phyloP scores from a whole-genome alignment of 2,329 filamentous ascomycete species.

The Trichoderma oligosporum region DNA sequence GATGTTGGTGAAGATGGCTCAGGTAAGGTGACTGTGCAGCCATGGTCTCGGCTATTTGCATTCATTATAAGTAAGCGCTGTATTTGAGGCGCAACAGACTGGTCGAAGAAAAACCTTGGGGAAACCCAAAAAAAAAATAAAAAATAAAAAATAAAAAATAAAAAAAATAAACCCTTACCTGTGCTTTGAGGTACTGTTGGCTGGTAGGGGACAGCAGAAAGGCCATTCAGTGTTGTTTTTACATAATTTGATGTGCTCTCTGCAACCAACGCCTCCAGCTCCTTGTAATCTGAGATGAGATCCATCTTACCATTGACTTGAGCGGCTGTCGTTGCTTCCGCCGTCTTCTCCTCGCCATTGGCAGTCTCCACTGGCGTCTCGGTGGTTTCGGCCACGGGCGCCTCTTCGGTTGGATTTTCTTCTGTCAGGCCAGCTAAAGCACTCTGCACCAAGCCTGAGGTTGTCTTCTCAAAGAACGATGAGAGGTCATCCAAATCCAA shows the following conservation, averaged over 20 bases:
- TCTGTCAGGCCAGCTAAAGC: slow-evolving; percentile 38
- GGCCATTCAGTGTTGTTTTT: slow-evolving; percentile 41
- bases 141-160: background rate
- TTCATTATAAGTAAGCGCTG: too few relatives aligned
- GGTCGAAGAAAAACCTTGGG: too few relatives aligned
- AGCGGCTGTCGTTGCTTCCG: slow-evolving; percentile 24
- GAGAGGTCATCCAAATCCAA: slow-evolving; percentile 41
- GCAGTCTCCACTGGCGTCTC: slow-evolving; percentile 24
- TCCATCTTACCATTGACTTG: slow-evolving; percentile 33
- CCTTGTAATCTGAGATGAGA: slow-evolving; percentile 39
- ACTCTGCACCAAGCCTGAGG: slow-evolving; percentile 40
- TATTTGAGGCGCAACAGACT: too few relatives aligned
- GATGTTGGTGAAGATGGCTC: slow-evolving; percentile 38
- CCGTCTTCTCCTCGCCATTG: slow-evolving; percentile 21
- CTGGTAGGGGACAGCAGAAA: slow-evolving; percentile 43
- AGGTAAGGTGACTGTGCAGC: slow-evolving; percentile 36
- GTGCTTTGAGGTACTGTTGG: slow-evolving; percentile 41
- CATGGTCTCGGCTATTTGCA: slow-evolving; percentile 33
- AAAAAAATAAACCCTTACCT: too few relatives aligned
- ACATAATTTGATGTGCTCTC: slow-evolving; percentile 46
- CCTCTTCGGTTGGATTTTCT: slow-evolving; percentile 22
- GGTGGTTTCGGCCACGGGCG: slow-evolving; percentile 22
- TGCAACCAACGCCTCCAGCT: slow-evolving; percentile 42
- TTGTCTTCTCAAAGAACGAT: slow-evolving; percentile 42
- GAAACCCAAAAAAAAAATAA: too few relatives aligned